A percentile compares a stretch with the other conserved stretches of the same genome.
phyloP scores from a whole-genome alignment of 2,329 filamentous ascomycete genomes.

The Exutisphaerella laricina region DNA sequence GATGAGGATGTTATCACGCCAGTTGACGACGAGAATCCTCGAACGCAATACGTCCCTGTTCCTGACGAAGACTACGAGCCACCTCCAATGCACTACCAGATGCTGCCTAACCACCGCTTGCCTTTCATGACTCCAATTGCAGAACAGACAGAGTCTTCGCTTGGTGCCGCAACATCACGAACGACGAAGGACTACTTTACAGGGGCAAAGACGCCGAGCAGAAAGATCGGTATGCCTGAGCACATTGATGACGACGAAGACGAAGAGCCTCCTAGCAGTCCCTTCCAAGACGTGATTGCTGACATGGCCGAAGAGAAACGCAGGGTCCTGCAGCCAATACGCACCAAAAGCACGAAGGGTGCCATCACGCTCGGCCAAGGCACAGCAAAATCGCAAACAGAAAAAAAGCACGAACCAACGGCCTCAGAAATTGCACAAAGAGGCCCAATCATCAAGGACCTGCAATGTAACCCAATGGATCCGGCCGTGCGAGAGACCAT shows the following conservation, averaged over 20 bases:
- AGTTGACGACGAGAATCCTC: slow-evolving; percentile 40
- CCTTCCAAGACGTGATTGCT: slow-evolving; percentile 61
- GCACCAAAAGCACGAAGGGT: slow-evolving; percentile 44
- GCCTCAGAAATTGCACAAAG: slow-evolving; percentile 47
- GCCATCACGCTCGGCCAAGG: slow-evolving; percentile 34
- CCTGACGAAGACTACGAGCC: slow-evolving; percentile 83
- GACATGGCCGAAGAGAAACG: slow-evolving; percentile 39
- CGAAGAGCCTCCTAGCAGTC: slow-evolving; percentile 58
- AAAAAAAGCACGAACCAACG: slow-evolving; percentile 19
- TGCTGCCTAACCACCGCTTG: slow-evolving; percentile 83
- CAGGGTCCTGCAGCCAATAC: slow-evolving; percentile 48
- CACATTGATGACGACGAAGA: slow-evolving; percentile 36
- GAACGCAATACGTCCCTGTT: slow-evolving; percentile 66
- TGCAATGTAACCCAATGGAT: slow-evolving; percentile 84
- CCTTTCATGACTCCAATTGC: slow-evolving; percentile 99
- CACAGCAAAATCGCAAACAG: slow-evolving; percentile 30
- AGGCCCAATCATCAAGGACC: slow-evolving; percentile 72
- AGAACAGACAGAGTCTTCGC: slow-evolving; percentile 84
- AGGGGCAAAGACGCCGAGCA: slow-evolving; percentile 69
- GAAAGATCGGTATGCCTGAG: slow-evolving; percentile 43
- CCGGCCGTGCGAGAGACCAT: slow-evolving; percentile 69
- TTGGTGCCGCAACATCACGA: slow-evolving; percentile 60
- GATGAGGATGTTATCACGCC: slow-evolving; percentile 45
- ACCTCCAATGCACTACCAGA: slow-evolving; percentile 67
- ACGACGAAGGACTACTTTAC: slow-evolving; percentile 53